Conservation (phyloP, 495 filamentous ascomycete species). For the Pseudoneurospora amorphoporcata region DNA sequence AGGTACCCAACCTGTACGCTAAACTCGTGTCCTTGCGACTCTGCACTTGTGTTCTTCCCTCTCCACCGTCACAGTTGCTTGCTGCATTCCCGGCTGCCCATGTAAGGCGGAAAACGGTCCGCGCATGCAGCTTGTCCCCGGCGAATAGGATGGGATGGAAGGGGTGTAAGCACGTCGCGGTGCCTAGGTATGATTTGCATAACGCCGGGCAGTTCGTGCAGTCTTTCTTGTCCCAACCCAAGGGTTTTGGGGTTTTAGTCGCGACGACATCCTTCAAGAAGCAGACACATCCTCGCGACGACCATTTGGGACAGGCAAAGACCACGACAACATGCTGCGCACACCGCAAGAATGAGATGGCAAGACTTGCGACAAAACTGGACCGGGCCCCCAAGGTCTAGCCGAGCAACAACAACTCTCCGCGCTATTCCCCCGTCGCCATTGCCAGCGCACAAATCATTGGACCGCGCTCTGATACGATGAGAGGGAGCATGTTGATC, state of each 20-base stretch:
- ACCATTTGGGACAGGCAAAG: not conserved
- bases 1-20: not conserved
- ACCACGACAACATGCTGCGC: not conserved
- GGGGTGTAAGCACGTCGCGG: constrained; percentile 11
- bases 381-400: not conserved
- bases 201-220: constrained; percentile 1
- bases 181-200: constrained; percentile 32
- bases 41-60: not conserved
- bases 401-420: not conserved
- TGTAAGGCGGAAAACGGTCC: constrained; percentile 36
- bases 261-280: not conserved
- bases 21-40: not conserved
- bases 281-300: not conserved
- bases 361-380: not conserved
- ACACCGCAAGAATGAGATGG: not conserved
- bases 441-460: constrained; percentile 4
- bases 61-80: not conserved
- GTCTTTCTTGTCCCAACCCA: constrained; percentile 13
- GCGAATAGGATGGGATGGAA: constrained; percentile 22
- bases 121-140: constrained; percentile 24
- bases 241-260: constrained; percentile 1
- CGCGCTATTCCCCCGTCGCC: not conserved
- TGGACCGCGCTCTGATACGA: constrained; percentile 2
- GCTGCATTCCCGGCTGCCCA: constrained; percentile 22
- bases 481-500: constrained; percentile 7